Evolutionary conservation across 1,139 yeast species (phyloP), one percentile per base, ranked within the genome.

Genomic region (Pichia sp.): DNA sequence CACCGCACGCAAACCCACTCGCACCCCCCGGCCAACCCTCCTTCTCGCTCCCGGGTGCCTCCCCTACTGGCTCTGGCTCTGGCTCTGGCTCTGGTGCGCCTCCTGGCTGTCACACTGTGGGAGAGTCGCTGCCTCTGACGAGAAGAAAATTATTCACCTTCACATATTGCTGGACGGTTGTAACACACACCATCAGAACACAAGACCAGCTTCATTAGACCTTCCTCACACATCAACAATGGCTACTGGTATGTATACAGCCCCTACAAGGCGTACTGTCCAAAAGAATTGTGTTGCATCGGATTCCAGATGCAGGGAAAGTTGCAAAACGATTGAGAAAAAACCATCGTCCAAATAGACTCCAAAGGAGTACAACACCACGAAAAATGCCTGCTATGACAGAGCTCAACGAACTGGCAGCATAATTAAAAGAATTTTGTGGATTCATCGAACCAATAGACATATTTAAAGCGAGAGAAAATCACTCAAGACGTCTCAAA

Each of bases 231-330:
- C 55, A 60, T 55, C 61, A 62, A 63, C 59, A 60, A 63, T 63
- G 66, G 63, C 66, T 63, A 58, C 65, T 63, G 66, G 66, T 63
- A 63, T 60, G 66, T 63, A 49, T 6, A 42, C 14, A 10, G 10
- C 29, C 45, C 10, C 30, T 42, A 42, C 24, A 20, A 4, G 30
- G 12, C 7, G 6, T n/a, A 42, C 30, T 14, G 29, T 10, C 14
- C 8, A 6, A 42, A n/a, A 42, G 45, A 16, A 42, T 29, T 16
- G 45, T 17, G 29, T 42, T 36, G 40, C 40, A 36, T 12, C 40
- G 14, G 40, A 5, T 36, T 36, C 40, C 7, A 36, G 16, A 17
- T 6, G 45, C 27, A 42, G 45, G 10, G n/a, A n/a, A 42, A 6
- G n/a, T 17, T 27, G 12, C 16, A 42, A 42, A 20, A 20, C 24